Evolutionary conservation across 805 yeast species (phyloP), one percentile per base, ranked within the genome.

Genomic region (Metschnikowia noctiluminum): DNA sequence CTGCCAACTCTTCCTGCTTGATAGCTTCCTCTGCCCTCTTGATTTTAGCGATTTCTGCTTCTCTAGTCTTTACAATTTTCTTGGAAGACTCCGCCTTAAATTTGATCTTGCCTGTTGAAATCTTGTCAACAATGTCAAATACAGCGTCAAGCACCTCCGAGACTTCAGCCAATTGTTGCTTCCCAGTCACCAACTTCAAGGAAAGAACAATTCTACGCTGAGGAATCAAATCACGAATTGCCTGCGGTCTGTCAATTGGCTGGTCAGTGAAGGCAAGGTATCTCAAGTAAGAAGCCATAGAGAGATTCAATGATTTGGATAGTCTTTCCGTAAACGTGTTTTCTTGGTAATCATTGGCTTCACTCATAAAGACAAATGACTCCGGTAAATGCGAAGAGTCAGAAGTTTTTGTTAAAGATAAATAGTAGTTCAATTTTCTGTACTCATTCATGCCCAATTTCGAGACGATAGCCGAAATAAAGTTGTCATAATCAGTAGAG

Each of bases 321-420:
- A 73, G 65, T 52, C 77, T 79, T 28, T 72, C 70, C 45, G 82
- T 76, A 56, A 78, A 75, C 45, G 87, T 70, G 49, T 80, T 71
- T 6, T 82, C 89, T 56, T 85, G 89, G 71, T 88, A 76, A 65
- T 92, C 98, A 52, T 83, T 77, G 49, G 81, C 81, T 74, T 94
- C 99, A 58, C 87, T 76, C 98, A 94, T 91, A 70, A 81, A 89
- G 28, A 89, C 96, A 62, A 78, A 87, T 54, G 86, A 81, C 40
- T 70, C 59, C 34, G 97, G 96, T 58, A 92, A 73, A 56, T 79
- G 76, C 28, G 77, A 64, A 27, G 86, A 81, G 63, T 89, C 96
- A 38, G 85, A 59, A 38, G 96, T 88, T 58, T 81, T 87, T 55
- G 98, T 88, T 62, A 91, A 77, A 1, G 96, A 86, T 62, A 92